A percentile compares a stretch with the other conserved stretches of the same genome.
phyloP scores from a whole-genome alignment of 192 early-diverging fungal genomes.

The Rhizoclosmatium sp. region DNA sequence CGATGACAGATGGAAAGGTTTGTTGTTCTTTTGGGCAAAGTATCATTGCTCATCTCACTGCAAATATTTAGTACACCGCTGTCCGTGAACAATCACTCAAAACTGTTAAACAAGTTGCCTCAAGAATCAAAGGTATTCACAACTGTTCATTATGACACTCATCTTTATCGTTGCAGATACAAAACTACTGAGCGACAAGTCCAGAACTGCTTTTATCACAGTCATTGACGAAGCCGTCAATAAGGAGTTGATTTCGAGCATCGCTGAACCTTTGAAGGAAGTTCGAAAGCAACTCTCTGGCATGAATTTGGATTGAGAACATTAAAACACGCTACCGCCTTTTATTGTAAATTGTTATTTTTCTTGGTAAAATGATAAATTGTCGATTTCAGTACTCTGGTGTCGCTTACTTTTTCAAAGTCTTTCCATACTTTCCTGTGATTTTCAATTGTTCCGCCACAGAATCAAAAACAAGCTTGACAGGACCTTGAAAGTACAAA shows the following conservation, averaged over 20 bases:
- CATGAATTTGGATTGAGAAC: constrained; percentile 38
- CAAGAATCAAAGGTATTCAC: constrained; percentile 27
- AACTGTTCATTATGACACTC: not conserved
- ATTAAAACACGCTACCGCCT: constrained; percentile 1
- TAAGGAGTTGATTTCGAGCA: constrained; percentile 29
- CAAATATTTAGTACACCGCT: constrained; percentile 46
- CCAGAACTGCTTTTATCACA: constrained; percentile 7
- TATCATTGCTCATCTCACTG: constrained; percentile 4
- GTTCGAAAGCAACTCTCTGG: constrained; percentile 35
- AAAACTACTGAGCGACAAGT: constrained; percentile 11
- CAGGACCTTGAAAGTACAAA: too few species aligned
- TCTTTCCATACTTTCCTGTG: too few species aligned
- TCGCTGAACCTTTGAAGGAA: constrained; percentile 40
- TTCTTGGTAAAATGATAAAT: too few species aligned
- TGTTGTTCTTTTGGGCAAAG: not conserved
- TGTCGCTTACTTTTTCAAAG: too few species aligned
- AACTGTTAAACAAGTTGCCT: constrained; percentile 34
- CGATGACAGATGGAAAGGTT: constrained; percentile 47
- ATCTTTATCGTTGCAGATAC: constrained; percentile 15
- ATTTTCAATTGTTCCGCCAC: too few species aligned
- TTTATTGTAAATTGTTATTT: not conserved
- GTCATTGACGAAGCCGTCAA: constrained; percentile 30
- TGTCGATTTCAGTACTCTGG: too few species aligned
- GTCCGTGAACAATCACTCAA: constrained; percentile 43
- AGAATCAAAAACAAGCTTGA: too few species aligned